These are phyloP conservation scores for Suillus alpinus DNA, from an alignment of 768 basidiomycete species.

Conservation along the genomic window DNA sequence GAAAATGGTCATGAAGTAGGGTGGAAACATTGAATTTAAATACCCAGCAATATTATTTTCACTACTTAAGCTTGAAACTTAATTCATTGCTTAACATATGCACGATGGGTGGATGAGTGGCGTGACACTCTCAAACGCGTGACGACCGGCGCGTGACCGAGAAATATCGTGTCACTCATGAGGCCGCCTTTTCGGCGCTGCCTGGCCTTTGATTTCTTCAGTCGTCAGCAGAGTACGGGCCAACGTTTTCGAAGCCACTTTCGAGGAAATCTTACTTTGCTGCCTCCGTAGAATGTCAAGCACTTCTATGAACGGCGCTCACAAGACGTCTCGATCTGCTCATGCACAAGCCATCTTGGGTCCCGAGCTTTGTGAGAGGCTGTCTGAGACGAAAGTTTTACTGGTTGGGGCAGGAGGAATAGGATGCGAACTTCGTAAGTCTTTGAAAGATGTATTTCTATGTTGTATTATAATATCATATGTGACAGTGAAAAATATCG, in stretches of 20 bases:
- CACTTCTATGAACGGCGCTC: constrained; percentile 10
- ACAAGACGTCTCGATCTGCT: constrained; percentile 36
- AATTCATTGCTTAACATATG: neutral
- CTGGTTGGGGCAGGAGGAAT: constrained; percentile 97
- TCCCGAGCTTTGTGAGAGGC: constrained; percentile 56
- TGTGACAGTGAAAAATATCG: constrained; percentile 86
- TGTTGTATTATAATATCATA: constrained; percentile 1
- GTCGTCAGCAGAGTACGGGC: neutral
- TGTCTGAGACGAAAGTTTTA: constrained; percentile 68
- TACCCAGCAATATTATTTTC: neutral
- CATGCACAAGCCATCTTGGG: constrained; percentile 84
- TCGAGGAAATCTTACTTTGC: neutral
- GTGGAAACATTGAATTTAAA: constrained; percentile 47
- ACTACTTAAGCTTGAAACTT: neutral
- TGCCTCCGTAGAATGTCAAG: constrained; percentile 1
- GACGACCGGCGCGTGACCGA: constrained; percentile 25
- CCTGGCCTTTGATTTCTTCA: constrained; percentile 3
- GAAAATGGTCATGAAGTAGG: constrained; percentile 61
- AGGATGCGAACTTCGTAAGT: constrained; percentile 90
- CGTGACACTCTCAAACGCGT: constrained; percentile 17
- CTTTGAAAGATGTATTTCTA: neutral
- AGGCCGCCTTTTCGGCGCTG: neutral
- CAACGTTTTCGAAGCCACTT: neutral
- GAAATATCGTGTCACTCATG: constrained; percentile 5
- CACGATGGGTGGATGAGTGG: neutral